Evolutionary conservation across 345 rosid species (phyloP).

Genomic region (Capsella bursapastoris): DNA sequence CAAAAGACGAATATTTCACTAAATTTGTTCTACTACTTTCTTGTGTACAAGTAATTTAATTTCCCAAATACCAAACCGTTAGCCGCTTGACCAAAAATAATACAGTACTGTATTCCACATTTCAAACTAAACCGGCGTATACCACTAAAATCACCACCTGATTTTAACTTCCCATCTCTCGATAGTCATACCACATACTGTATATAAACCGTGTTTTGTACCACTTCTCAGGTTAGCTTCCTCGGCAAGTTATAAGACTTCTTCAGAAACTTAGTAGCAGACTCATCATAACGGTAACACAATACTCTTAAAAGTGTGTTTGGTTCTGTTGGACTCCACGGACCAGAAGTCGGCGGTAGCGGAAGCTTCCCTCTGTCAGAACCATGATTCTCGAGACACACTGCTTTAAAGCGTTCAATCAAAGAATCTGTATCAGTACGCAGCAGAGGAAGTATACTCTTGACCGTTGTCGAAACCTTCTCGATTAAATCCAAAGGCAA

Average conservation of each 20-base stretch:
- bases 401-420: conserved; percentile 57
- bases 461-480: conserved; percentile 65
- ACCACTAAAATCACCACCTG: conserved; percentile 3
- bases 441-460: conserved; percentile 72
- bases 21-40: not conserved
- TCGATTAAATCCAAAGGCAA: conserved; percentile 80
- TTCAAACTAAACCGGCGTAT: conserved; percentile 28
- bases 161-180: conserved; percentile 3
- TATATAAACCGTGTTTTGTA: conserved; percentile 9
- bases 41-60: conserved; percentile 11
- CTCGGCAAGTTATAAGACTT: conserved; percentile 85
- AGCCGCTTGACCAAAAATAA: not conserved
- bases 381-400: conserved; percentile 63
- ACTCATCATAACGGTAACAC: conserved; percentile 81
- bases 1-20: conserved; percentile 15
- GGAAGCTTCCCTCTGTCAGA: conserved; percentile 80
- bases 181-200: not conserved
- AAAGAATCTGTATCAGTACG: conserved; percentile 66
- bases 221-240: conserved; percentile 53
- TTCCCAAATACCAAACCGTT: conserved; percentile 7
- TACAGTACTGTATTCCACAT: not conserved
- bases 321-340: conserved; percentile 86
- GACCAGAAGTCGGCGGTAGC: conserved; percentile 82
- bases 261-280: conserved; percentile 84
- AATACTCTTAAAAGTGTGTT: conserved; percentile 83